Evolutionary conservation across 257 asterid genomes (phyloP), one percentile per base, ranked within the genome.

Genomic region (Nicotiana obtusifolia): DNA sequence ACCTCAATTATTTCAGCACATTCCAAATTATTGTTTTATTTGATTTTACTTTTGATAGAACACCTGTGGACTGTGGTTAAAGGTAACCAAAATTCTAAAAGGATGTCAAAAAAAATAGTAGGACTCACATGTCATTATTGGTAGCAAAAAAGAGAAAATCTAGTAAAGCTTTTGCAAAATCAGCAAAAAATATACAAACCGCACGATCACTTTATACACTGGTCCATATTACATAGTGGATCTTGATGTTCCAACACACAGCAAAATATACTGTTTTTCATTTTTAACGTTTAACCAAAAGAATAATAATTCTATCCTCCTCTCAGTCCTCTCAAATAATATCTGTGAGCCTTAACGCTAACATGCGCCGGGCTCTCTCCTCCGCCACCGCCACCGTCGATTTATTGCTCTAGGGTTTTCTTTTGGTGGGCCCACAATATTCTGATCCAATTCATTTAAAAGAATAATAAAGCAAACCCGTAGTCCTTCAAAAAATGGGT

Each of bases 361-460:
- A 88, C 81, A 85, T 88, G 95, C 88, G 92, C 94, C 65, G 89
- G 89, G 87, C 84, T 89, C 86, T 69, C 81, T 73, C 76, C 13
- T 54, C 61, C 28, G n/a, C 65, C 80, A 33, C n/a, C 64, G 49
- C 35, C 15, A 22, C 64, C 87, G 65, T 81, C 90, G 64, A 62
- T 64, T 80, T 37, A 31, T 47, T 11, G 52, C 37, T 65, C 83
- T 71, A 47, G 44, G 79, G 79, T 75, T 80, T 80, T 83, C 65
- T 60, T 67, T 62, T 66, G 75, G 85, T 24, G 82, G 68, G 76
- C 56, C 31, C 10, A 41, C 15, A 76, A 49, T 9, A 24, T 56
- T n/a, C 26, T 52, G 44, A 83, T 84, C 84, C 65, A 60, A 62
- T 84, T 73, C 17, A 68, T 52, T 81, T 44, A 11, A 41, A 71